Conservation (phyloP, 495 filamentous ascomycete species). For the Schizothecium vesticola region DNA sequence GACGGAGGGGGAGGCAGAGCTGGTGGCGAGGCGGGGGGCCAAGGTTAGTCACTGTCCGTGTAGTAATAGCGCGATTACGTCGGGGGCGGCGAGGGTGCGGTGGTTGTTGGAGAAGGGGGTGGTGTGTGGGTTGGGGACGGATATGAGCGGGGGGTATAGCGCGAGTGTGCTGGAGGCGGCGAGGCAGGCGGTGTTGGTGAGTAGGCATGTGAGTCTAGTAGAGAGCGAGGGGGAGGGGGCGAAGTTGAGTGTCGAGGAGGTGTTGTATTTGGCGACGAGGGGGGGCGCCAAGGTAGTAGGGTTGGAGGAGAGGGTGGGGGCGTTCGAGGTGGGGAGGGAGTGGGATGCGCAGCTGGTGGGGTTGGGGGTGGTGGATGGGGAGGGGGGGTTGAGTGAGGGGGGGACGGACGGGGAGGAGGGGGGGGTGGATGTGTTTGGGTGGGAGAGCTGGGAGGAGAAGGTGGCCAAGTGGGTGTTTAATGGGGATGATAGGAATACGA, state of each 20-base stretch:
- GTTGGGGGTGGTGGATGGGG: slow-evolving; percentile 42
- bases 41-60: slow-evolving; percentile 84
- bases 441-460: slow-evolving; percentile 69
- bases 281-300: slow-evolving; percentile 78
- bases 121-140: slow-evolving; percentile 78
- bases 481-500: slow-evolving; percentile 79
- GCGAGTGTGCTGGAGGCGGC: slow-evolving; percentile 72
- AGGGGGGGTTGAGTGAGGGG: slow-evolving; percentile 28
- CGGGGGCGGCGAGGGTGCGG: slow-evolving; percentile 67
- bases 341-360: slow-evolving; percentile 81
- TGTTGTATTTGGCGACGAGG: slow-evolving; percentile 74
- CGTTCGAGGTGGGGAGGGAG: slow-evolving; percentile 78
- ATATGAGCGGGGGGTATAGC: slow-evolving; percentile 81
- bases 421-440: slow-evolving; percentile 79
- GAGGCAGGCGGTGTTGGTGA: slow-evolving; percentile 70
- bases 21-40: slow-evolving; percentile 54
- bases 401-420: slow-evolving; percentile 30
- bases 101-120: slow-evolving; percentile 68
- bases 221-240: slow-evolving; percentile 43
- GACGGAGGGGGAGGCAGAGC: slow-evolving; percentile 50
- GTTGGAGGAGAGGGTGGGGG: slow-evolving; percentile 61
- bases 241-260: slow-evolving; percentile 78
- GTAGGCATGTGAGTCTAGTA: slow-evolving; percentile 52
- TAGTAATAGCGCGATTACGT: slow-evolving; percentile 73
- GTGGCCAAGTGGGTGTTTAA: slow-evolving; percentile 86